Percentiles rank a stretch among this genome's conserved stretches.
These are phyloP conservation scores for Backusella australiensis DNA, from an alignment of 192 early-diverging fungal species.

Conservation along the genomic window DNA sequence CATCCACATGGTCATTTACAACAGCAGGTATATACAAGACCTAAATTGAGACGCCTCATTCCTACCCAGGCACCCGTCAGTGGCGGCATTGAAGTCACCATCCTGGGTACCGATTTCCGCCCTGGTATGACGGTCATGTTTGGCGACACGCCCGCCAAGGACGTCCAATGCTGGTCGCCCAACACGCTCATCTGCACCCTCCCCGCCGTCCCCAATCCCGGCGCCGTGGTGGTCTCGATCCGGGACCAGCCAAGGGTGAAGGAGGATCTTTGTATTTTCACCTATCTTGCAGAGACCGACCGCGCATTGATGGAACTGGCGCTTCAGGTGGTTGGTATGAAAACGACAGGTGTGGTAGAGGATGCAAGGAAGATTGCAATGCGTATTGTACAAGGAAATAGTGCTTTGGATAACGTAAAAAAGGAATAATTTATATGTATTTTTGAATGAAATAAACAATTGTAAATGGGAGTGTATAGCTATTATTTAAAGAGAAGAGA, in stretches of 20 bases:
- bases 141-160: conserved; percentile 68
- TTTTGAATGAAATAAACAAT: background rate
- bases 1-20: background rate
- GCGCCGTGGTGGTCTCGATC: conserved; percentile 62
- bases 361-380: conserved; percentile 73
- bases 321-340: conserved; percentile 82
- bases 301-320: conserved; percentile 86
- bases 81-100: conserved; percentile 82
- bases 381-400: conserved; percentile 52
- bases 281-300: conserved; percentile 63
- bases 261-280: conserved; percentile 37
- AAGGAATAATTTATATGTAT: background rate
- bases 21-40: background rate
- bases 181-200: conserved; percentile 80
- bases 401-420: background rate
- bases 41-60: conserved; percentile 54
- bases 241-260: conserved; percentile 36
- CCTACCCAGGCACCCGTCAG: conserved; percentile 80
- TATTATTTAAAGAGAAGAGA: background rate
- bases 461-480: background rate
- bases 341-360: conserved; percentile 74
- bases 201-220: conserved; percentile 71
- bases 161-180: conserved; percentile 75
- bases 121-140: conserved; percentile 68
- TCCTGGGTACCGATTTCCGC: conserved; percentile 81